Evolutionary conservation across 2,329 filamentous ascomycete genomes (phyloP).

Genomic region (Aspergillus unguis): DNA sequence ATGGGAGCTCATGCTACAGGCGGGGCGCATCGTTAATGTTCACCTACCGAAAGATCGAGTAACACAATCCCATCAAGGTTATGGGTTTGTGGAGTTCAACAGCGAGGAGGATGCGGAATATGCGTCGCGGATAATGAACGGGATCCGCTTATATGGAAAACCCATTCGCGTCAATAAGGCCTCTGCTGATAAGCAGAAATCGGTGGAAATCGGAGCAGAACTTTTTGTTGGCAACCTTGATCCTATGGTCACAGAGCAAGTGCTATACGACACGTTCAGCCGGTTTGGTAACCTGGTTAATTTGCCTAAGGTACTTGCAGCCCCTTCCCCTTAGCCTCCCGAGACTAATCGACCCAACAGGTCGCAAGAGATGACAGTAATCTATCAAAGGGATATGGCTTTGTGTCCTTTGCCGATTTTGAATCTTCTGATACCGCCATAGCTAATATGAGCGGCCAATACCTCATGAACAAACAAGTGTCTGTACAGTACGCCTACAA

Average conservation of each 20-base stretch:
- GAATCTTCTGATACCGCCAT: slow-evolving; percentile 91
- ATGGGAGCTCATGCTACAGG: slow-evolving; percentile 98
- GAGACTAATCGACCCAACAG: slow-evolving; percentile 35
- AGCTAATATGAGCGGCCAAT: slow-evolving; percentile 90
- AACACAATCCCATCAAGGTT: slow-evolving; percentile 93
- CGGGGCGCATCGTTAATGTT: slow-evolving; percentile 94
- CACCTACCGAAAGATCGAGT: slow-evolving; percentile 98
- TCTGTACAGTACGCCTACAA: slow-evolving; percentile 98
- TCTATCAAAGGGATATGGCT: slow-evolving; percentile 91
- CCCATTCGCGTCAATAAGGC: slow-evolving; percentile 95
- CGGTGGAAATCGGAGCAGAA: slow-evolving; percentile 90
- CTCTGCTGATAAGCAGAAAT: slow-evolving; percentile 88
- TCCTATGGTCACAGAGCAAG: slow-evolving; percentile 89
- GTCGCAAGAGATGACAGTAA: slow-evolving; percentile 81
- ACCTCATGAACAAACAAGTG: slow-evolving; percentile 94
- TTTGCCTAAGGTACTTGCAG: slow-evolving; percentile 68
- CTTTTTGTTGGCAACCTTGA: slow-evolving; percentile 96
- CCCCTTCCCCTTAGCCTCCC: not conserved
- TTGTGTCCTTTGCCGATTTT: slow-evolving; percentile 89
- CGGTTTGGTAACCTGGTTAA: slow-evolving; percentile 83
- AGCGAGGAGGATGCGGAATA: slow-evolving; percentile 95
- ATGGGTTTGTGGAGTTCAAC: slow-evolving; percentile 98
- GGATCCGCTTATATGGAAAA: slow-evolving; percentile 87
- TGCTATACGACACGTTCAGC: slow-evolving; percentile 90
- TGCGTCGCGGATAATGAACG: slow-evolving; percentile 93